These are phyloP conservation scores for Candida maesae DNA, from an alignment of 805 yeast genomes.

Conservation along the genomic window DNA sequence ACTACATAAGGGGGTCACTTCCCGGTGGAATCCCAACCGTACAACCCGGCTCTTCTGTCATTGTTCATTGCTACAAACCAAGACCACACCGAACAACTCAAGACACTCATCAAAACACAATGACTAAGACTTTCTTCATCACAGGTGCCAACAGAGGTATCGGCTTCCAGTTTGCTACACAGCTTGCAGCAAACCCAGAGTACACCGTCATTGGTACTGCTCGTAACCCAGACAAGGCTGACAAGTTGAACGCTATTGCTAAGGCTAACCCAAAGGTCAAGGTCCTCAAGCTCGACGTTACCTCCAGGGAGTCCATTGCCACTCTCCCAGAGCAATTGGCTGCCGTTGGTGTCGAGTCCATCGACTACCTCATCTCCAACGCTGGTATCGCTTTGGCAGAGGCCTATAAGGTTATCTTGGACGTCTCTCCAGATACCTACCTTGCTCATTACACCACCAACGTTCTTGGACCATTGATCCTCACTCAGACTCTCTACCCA, in stretches of 20 bases:
- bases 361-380: not conserved
- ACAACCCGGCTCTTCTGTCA: too few species aligned
- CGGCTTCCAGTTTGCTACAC: not conserved
- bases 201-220: not conserved
- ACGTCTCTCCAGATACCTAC: not conserved
- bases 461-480: constrained; percentile 7
- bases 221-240: not conserved
- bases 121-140: not conserved
- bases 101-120: too few species aligned
- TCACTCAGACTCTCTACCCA: constrained; percentile 10
- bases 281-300: not conserved
- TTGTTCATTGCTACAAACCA: too few species aligned
- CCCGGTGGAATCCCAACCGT: too few species aligned
- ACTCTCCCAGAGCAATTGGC: not conserved
- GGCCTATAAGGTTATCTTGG: not conserved
- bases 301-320: not conserved
- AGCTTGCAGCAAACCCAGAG: not conserved
- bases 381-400: not conserved
- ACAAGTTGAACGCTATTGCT: not conserved
- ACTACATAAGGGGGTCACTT: too few species aligned
- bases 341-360: not conserved
- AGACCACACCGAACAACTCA: too few species aligned
- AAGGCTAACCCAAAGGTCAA: not conserved
- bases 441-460: constrained; percentile 6
- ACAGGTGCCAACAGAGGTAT: not conserved